Conservation (phyloP, 257 asterid species). For the Nicotiana obtusifolia region DNA sequence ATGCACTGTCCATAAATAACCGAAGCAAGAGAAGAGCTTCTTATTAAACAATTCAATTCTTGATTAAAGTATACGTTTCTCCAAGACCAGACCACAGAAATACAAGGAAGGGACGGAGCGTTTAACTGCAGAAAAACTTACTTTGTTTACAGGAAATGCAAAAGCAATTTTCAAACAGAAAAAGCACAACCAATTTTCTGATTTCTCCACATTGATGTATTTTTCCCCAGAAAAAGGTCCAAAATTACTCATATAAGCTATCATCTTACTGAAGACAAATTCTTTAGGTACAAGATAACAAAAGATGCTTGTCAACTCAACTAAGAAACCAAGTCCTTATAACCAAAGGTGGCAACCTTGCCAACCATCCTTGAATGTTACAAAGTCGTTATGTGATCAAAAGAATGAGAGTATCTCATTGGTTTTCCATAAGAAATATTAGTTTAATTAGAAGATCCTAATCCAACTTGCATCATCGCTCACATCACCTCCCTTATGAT, state of each 20-base stretch:
- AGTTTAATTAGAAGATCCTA: neutral
- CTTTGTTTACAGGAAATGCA: neutral
- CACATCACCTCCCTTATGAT: slow-evolving; percentile 9
- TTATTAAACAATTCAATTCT: neutral
- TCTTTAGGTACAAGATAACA: neutral
- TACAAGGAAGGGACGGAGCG: neutral
- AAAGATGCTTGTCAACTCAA: neutral
- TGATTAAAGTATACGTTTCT: neutral
- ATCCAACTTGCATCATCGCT: slow-evolving; percentile 5
- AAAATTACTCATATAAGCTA: neutral
- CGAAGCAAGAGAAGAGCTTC: neutral
- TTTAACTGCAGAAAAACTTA: neutral
- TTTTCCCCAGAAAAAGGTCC: neutral
- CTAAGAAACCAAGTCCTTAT: neutral
- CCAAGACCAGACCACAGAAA: neutral
- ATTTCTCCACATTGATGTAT: neutral
- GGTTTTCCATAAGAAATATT: neutral
- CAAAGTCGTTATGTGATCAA: neutral
- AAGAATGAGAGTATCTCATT: neutral
- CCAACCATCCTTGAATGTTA: neutral
- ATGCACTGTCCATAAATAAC: neutral
- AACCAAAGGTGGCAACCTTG: neutral
- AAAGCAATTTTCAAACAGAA: neutral
- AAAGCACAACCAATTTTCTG: neutral
- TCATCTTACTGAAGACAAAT: neutral